Conservation (phyloP, 2,329 filamentous ascomycete genomes). For the Diaporthe aspalathi region DNA sequence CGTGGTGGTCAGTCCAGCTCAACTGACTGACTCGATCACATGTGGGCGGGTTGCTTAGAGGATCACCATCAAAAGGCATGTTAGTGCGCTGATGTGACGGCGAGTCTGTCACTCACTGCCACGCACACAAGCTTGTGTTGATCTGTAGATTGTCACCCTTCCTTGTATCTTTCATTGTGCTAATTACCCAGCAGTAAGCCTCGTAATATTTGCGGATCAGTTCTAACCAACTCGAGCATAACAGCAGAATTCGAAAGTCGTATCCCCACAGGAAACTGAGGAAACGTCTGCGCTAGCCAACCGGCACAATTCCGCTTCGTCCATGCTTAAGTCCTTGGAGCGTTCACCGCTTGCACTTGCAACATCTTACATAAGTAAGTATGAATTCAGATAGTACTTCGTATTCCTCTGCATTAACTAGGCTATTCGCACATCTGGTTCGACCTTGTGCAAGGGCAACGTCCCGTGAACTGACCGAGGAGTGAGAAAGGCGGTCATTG, state of each 20-base stretch:
- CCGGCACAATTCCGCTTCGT: conserved; percentile 5
- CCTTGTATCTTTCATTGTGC: background rate
- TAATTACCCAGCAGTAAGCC: background rate
- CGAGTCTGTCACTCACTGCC: background rate
- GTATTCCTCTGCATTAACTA: too few relatives aligned
- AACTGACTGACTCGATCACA: too few relatives aligned
- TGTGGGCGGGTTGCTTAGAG: background rate
- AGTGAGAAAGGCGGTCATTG: conserved; percentile 17
- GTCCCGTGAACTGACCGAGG: conserved; percentile 8
- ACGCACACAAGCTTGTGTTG: background rate
- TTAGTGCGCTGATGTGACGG: background rate
- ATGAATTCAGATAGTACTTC: too few relatives aligned
- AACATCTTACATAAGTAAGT: background rate
- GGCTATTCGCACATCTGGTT: too few relatives aligned
- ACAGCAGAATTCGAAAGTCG: background rate
- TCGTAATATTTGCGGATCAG: conserved; percentile 6
- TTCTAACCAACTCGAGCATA: background rate
- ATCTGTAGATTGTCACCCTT: background rate
- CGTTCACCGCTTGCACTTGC: background rate
- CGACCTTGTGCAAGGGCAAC: too few relatives aligned
- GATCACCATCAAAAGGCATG: background rate
- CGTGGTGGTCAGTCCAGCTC: background rate
- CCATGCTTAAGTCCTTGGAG: background rate
- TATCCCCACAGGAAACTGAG: background rate
- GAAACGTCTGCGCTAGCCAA: background rate